Evolutionary conservation across 306 rosid genomes (phyloP), one percentile per base, ranked within the genome.

Genomic region (Senna siamea): DNA sequence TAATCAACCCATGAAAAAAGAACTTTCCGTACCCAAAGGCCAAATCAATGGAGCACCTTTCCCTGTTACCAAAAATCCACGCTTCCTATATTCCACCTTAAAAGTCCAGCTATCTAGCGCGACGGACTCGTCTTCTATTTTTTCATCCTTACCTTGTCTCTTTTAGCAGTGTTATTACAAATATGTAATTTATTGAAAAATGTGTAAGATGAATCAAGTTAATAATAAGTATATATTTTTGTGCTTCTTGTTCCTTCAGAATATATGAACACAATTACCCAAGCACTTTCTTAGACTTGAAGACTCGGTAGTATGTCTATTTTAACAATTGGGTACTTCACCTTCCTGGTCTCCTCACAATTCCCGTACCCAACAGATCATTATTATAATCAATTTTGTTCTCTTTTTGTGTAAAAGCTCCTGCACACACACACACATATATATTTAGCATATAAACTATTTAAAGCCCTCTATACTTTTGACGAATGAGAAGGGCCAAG

Each of bases 1-100:
- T 59, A 69, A 70, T 69, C 64, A 54, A 67, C 44, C 52, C 59
- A 34, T 22, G 28, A 60, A 5, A 44, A 23, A n/a, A n/a, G n/a
- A 20, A 73, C 22, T 60, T 67, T 77, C 82, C 77, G 74, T 78
- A 73, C 82, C 77, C 59, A 73, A 68, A 68, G 79, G 7, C 64
- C 48, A 4, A 3, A 5, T 18, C 65, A 2, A 6, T 4, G 19
- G 6, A 46, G 10, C 6, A 57, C 64, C 14, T 28, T 28, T 28
- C 38, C 5, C 26, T 0, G 0, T 56, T 28, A 15, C 68, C 17
- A 5, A 17, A 17, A 6, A 52, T 52, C 28, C 54, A 48, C 54
- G 70, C 53, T 67, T 18, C 19, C 37, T 38, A 23, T 4, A 23
- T 4, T 12, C 60, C 15, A 57, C 47, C 59, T 69, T 34, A n/a